Percentiles rank a stretch among this genome's conserved stretches.
Conservation (phyloP, 164 flowering plant species). For the Stephania japonica region DNA sequence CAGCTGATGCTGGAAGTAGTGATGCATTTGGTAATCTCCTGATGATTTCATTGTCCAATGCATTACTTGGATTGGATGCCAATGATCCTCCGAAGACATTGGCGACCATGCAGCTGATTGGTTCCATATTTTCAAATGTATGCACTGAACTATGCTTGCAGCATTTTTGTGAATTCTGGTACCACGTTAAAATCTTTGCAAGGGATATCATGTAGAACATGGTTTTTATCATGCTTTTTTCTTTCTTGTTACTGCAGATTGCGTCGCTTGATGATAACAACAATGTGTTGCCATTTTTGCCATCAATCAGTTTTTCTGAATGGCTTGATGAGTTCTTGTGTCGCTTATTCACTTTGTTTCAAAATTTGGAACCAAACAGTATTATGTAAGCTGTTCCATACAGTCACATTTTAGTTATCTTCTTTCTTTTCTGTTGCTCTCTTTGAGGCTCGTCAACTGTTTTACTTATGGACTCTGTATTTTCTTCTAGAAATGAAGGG, state of each 20-base stretch:
- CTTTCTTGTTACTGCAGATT: conserved; percentile 45
- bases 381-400: conserved; percentile 55
- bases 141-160: conserved; percentile 16
- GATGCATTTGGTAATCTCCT: conserved; percentile 50
- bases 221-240: conserved; percentile 11
- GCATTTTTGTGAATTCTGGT: conserved; percentile 2
- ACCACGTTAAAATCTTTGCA: too few species aligned
- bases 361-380: conserved; percentile 85
- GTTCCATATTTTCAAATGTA: conserved; percentile 93
- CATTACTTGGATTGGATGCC: conserved; percentile 98
- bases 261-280: conserved; percentile 57
- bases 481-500: conserved; percentile 73
- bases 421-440: conserved; percentile 3
- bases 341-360: conserved; percentile 80
- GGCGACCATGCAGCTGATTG: conserved; percentile 95
- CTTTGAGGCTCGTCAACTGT: background rate
- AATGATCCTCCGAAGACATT: conserved; percentile 97
- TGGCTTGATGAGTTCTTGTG: conserved; percentile 98
- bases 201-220: background rate
- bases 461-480: conserved; percentile 8
- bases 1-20: conserved; percentile 30
- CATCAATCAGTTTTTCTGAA: conserved; percentile 67
- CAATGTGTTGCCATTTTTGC: conserved; percentile 37
- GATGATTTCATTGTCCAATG: conserved; percentile 72
- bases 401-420: conserved; percentile 1